These are phyloP conservation scores for Neopestalotiopsis sp. DNA, from an alignment of 2,329 filamentous ascomycete species.

Conservation along the genomic window DNA sequence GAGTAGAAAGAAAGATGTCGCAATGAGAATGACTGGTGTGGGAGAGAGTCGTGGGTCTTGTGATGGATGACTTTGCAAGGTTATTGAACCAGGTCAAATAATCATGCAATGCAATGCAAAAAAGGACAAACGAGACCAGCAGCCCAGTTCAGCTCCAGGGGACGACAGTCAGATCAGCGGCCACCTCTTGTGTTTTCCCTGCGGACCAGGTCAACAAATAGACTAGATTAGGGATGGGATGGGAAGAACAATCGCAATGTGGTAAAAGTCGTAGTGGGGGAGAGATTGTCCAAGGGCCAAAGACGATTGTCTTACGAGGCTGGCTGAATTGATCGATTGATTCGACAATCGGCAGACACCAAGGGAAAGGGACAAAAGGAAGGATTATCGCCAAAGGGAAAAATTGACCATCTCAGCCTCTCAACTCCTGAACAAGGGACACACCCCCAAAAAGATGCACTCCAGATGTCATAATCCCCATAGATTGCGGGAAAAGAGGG, in stretches of 20 bases:
- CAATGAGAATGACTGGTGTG: not conserved
- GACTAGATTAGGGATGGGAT: not conserved
- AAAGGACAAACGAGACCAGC: not conserved
- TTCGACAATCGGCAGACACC: not conserved
- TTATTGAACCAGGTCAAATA: not conserved
- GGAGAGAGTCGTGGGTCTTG: not conserved
- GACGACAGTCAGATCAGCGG: not conserved
- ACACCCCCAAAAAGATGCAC: not conserved
- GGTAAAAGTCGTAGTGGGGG: not conserved
- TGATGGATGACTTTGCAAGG: not conserved
- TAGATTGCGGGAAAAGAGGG: slow-evolving; percentile 18
- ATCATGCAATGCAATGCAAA: slow-evolving; percentile 10
- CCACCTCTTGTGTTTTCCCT: not conserved
- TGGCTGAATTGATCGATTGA: not conserved
- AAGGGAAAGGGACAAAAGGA: not conserved
- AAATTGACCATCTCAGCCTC: slow-evolving; percentile 8
- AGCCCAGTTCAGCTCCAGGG: slow-evolving; percentile 3
- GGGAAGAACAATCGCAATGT: not conserved
- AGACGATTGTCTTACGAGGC: not conserved
- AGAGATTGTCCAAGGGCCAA: not conserved
- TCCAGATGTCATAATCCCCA: slow-evolving; percentile 12
- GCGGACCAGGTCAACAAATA: not conserved
- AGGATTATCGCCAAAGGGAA: not conserved
- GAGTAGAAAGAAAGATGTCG: not conserved
- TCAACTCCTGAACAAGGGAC: not conserved